These are phyloP conservation scores for Talaromyces sp. DNA, from an alignment of 2,329 filamentous ascomycete genomes.

Conservation along the genomic window DNA sequence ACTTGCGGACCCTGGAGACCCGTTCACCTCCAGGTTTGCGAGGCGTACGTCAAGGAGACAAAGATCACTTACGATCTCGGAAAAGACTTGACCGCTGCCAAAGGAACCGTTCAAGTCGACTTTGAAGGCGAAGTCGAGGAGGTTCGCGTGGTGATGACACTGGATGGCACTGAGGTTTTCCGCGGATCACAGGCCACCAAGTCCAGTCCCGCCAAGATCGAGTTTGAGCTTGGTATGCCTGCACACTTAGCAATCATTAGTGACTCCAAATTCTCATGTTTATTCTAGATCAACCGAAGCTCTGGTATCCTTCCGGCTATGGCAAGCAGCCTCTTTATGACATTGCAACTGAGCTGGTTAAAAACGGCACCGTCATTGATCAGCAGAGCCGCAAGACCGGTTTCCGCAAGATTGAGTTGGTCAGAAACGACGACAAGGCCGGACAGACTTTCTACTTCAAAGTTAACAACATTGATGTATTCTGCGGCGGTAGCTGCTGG, in stretches of 20 bases:
- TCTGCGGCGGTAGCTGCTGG: slow-evolving; percentile 62
- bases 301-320: slow-evolving; percentile 58
- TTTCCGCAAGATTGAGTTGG: slow-evolving; percentile 47
- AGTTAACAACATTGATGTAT: slow-evolving; percentile 61
- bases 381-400: slow-evolving; percentile 48
- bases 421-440: slow-evolving; percentile 36
- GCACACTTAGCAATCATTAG: too few relatives aligned
- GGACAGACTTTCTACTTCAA: slow-evolving; percentile 62
- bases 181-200: too few relatives aligned
- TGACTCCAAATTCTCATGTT: too few relatives aligned
- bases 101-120: too few relatives aligned
- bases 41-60: too few relatives aligned
- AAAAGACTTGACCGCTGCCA: too few relatives aligned
- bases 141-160: too few relatives aligned
- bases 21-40: slow-evolving; percentile 3
- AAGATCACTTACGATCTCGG: too few relatives aligned
- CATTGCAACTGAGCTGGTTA: slow-evolving; percentile 39
- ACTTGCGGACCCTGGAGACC: slow-evolving; percentile 60
- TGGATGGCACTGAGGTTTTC: too few relatives aligned
- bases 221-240: too few relatives aligned
- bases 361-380: slow-evolving; percentile 40
- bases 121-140: too few relatives aligned
- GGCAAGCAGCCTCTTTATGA: slow-evolving; percentile 55
- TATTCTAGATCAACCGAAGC: slow-evolving; percentile 38
- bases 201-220: too few relatives aligned